Conservation (phyloP, 257 asterid genomes). For the Lavandula angustifolia region DNA sequence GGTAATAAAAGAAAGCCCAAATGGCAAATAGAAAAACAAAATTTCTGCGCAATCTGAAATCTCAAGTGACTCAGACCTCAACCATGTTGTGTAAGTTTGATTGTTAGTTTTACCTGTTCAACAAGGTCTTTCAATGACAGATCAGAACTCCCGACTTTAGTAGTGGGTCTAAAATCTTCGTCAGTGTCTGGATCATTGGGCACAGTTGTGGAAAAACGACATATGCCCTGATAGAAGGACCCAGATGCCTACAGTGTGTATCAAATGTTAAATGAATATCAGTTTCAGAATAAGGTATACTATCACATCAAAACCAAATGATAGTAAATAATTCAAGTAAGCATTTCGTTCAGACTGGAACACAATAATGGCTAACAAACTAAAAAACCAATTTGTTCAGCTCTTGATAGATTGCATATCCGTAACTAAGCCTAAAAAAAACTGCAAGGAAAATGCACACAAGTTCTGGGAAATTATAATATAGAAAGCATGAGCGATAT, state of each 20-base stretch:
- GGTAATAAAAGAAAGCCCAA: not conserved
- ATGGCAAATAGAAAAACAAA: conserved; percentile 13
- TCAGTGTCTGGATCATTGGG: conserved; percentile 85
- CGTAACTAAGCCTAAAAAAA: not conserved
- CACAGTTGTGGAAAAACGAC: conserved; percentile 51
- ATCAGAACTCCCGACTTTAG: conserved; percentile 59
- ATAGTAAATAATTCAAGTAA: conserved; percentile 21
- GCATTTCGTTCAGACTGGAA: conserved; percentile 6
- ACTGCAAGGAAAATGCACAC: conserved; percentile 1
- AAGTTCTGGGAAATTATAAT: conserved; percentile 11
- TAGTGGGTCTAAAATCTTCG: conserved; percentile 78
- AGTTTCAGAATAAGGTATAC: not conserved
- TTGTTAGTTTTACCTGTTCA: conserved; percentile 68
- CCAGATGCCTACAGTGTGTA: conserved; percentile 49
- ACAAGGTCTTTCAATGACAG: conserved; percentile 63
- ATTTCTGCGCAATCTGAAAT: not conserved
- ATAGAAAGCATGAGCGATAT: not conserved
- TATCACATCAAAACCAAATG: not conserved
- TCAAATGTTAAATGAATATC: conserved; percentile 20
- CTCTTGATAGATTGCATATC: not conserved
- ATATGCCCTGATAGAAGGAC: conserved; percentile 44
- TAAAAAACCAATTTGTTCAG: not conserved
- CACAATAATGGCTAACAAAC: not conserved
- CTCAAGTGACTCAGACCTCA: conserved; percentile 15
- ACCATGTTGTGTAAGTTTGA: not conserved